Percentiles rank a stretch among this genome's conserved stretches.
Conservation (phyloP, 192 early-diverging fungal species). For the Funneliformis geosporum region DNA sequence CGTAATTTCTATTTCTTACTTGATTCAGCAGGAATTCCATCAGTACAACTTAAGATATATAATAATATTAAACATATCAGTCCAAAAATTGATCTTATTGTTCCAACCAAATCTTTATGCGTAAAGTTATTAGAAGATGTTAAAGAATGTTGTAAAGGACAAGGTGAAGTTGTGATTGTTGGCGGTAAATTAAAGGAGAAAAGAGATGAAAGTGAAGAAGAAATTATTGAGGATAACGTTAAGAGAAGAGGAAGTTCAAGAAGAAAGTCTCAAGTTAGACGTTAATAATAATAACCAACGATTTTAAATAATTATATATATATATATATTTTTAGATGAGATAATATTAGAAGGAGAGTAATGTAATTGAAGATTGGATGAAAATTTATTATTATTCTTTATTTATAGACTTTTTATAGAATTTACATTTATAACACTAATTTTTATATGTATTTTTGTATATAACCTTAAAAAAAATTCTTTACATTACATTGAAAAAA, state of each 20-base stretch:
- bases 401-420: not conserved
- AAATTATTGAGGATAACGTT: not conserved
- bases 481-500: too few species aligned
- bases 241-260: not conserved
- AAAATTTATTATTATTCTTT: not conserved
- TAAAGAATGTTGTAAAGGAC: constrained; percentile 17
- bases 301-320: not conserved
- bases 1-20: constrained; percentile 18
- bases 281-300: not conserved
- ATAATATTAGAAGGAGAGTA: not conserved
- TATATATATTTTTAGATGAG: not conserved
- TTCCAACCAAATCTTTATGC: constrained; percentile 29
- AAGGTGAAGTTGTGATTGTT: not conserved
- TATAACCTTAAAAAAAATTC: not conserved
- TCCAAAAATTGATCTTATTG: constrained; percentile 29
- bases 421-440: not conserved
- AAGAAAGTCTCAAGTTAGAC: constrained; percentile 33
- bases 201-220: constrained; percentile 7
- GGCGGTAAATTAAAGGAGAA: constrained; percentile 19
- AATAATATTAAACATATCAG: constrained; percentile 18
- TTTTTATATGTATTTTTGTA: not conserved
- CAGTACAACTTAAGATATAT: constrained; percentile 29
- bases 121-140: constrained; percentile 21
- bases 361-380: not conserved
- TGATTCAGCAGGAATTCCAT: not conserved